Evolutionary conservation across 2,329 filamentous ascomycete genomes (phyloP).

Genomic region (Dothistroma pini): DNA sequence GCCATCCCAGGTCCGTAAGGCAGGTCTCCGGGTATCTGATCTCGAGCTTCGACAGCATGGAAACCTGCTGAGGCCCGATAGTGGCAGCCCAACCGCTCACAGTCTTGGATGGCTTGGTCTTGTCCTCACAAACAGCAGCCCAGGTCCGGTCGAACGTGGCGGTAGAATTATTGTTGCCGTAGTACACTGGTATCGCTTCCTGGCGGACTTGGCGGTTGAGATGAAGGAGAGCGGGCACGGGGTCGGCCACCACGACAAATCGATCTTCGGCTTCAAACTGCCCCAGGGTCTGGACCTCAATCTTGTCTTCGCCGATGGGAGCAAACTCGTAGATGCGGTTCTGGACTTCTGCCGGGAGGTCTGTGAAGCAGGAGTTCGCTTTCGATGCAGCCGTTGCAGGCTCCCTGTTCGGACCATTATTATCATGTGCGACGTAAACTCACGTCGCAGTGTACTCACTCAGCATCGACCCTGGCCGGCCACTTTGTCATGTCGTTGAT

Average conservation of each 20-base stretch:
- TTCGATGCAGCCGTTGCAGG: not conserved
- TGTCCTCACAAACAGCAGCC: not conserved
- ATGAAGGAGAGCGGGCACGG: not conserved
- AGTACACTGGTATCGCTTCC: not conserved
- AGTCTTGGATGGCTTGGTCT: not conserved
- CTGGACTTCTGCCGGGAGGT: not conserved
- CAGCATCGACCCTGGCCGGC: not conserved
- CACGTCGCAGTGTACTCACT: not conserved
- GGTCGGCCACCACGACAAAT: not conserved
- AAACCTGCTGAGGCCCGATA: not conserved
- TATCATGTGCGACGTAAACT: not conserved
- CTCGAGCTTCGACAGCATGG: not conserved
- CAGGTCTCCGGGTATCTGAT: not conserved
- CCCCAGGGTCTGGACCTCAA: not conserved
- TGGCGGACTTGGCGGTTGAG: not conserved
- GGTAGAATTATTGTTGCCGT: not conserved
- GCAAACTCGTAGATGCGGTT: not conserved
- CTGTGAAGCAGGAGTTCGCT: not conserved
- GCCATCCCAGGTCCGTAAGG: not conserved
- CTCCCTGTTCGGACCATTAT: not conserved
- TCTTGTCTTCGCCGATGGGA: not conserved
- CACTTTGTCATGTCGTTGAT: not conserved
- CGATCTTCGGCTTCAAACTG: not conserved
- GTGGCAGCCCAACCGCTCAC: not conserved
- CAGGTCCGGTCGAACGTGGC: not conserved